Evolutionary conservation across 257 asterid genomes (phyloP).

Genomic region (Linaria vulgaris): DNA sequence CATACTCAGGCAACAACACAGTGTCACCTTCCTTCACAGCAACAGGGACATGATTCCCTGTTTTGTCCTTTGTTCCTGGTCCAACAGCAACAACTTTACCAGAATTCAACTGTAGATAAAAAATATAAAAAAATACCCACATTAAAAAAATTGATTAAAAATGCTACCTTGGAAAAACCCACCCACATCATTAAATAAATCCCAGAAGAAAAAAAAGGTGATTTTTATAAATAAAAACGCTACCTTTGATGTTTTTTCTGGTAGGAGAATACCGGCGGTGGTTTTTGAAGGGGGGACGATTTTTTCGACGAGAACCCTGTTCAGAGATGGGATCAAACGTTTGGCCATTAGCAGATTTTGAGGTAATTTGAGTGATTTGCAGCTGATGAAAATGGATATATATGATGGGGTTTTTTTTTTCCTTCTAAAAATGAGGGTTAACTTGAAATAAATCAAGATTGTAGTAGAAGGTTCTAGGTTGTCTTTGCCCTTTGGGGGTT

Average conservation of each 20-base stretch:
- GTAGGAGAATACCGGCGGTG: constrained; percentile 82
- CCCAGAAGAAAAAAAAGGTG: not conserved
- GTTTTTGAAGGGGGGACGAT: constrained; percentile 78
- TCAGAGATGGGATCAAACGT: constrained; percentile 77
- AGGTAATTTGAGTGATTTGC: not conserved
- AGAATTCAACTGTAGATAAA: constrained; percentile 64
- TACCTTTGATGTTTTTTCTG: constrained; percentile 81
- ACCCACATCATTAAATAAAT: not conserved
- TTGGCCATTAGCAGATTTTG: constrained; percentile 47
- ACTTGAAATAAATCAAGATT: too few relatives aligned
- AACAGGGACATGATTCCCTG: constrained; percentile 63
- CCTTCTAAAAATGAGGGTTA: too few relatives aligned
- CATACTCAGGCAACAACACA: constrained; percentile 88
- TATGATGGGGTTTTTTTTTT: too few relatives aligned
- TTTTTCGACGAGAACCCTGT: constrained; percentile 87
- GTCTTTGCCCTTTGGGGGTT: not conserved
- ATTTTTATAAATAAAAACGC: too few relatives aligned
- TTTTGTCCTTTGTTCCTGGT: constrained; percentile 59
- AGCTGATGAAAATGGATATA: not conserved
- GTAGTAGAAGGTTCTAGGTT: constrained; percentile 53
- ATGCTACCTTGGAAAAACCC: too few relatives aligned
- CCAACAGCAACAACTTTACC: constrained; percentile 88
- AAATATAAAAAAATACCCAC: not conserved
- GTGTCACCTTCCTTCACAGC: constrained; percentile 89
- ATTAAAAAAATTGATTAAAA: constrained; percentile 3